These are phyloP conservation scores for Naganishia antarctica DNA, from an alignment of 768 basidiomycete genomes.

Conservation along the genomic window DNA sequence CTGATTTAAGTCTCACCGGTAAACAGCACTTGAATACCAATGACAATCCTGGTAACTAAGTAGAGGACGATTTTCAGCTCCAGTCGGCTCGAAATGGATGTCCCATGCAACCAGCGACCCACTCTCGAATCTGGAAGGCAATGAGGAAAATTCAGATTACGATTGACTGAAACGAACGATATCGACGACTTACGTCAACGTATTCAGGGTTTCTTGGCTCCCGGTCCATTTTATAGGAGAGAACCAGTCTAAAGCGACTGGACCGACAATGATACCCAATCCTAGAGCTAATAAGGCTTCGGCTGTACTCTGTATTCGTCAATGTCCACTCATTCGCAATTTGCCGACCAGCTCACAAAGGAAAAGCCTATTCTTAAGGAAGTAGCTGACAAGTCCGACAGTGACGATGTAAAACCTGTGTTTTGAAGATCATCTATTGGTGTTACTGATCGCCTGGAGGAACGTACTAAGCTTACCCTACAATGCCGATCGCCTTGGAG, in stretches of 20 bases:
- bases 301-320: constrained; percentile 28
- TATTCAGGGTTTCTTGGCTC: constrained; percentile 25
- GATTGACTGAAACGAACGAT: background rate
- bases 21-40: constrained; percentile 18
- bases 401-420: constrained; percentile 35
- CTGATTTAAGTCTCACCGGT: background rate
- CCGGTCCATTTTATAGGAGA: constrained; percentile 47
- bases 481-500: constrained; percentile 43
- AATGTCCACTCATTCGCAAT: background rate
- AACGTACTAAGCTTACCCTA: constrained; percentile 34
- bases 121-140: constrained; percentile 1
- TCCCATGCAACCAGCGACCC: too few species aligned
- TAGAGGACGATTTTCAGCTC: background rate
- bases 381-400: constrained; percentile 46
- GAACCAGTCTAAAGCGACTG: constrained; percentile 47
- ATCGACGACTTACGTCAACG: constrained; percentile 36
- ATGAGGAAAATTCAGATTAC: background rate
- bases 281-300: constrained; percentile 39
- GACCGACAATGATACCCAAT: constrained; percentile 48
- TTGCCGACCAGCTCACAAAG: constrained; percentile 37
- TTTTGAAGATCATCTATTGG: background rate
- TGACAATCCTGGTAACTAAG: constrained; percentile 34
- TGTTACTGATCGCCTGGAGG: background rate
- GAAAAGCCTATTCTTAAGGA: constrained; percentile 50
- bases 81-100: too few species aligned